Percentiles rank a stretch among this genome's conserved stretches.
phyloP scores from a whole-genome alignment of 805 yeast genomes.

The Pichia kluyveri region DNA sequence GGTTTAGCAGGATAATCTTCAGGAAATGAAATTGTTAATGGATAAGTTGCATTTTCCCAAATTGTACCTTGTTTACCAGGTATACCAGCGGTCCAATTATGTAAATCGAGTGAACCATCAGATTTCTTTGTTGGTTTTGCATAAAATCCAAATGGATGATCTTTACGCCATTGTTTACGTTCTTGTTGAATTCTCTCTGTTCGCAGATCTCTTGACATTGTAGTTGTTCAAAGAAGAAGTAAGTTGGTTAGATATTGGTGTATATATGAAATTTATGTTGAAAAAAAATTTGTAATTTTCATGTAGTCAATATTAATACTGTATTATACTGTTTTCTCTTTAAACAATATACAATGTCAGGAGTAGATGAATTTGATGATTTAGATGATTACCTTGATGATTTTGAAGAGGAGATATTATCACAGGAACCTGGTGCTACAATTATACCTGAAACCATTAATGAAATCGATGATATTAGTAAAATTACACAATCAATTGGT shows the following conservation, averaged over 20 bases:
- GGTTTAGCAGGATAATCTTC: constrained; percentile 95
- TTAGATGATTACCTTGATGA: constrained; percentile 82
- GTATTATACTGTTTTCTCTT: no score
- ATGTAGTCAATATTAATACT: no score
- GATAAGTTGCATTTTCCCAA: constrained; percentile 89
- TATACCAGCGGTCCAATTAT: constrained; percentile 88
- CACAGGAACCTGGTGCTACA: constrained; percentile 49
- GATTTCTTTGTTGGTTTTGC: constrained; percentile 79
- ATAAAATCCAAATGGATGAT: constrained; percentile 94
- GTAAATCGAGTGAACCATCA: constrained; percentile 80
- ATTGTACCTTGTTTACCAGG: constrained; percentile 85
- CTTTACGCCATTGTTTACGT: constrained; percentile 95
- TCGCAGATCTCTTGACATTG: constrained; percentile 36
- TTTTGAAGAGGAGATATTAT: constrained; percentile 61
- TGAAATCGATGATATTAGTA: neutral
- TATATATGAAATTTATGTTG: no score
- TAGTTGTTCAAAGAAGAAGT: no score
- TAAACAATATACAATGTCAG: no score
- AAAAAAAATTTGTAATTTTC: no score
- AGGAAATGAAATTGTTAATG: constrained; percentile 73
- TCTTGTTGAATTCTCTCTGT: constrained; percentile 86
- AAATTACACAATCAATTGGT: neutral
- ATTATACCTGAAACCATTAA: neutral
- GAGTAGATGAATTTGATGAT: constrained; percentile 57
- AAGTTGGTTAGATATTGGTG: no score